Evolutionary conservation across 1,139 yeast species (phyloP).

Genomic region (Sugiyamaella novakii): DNA sequence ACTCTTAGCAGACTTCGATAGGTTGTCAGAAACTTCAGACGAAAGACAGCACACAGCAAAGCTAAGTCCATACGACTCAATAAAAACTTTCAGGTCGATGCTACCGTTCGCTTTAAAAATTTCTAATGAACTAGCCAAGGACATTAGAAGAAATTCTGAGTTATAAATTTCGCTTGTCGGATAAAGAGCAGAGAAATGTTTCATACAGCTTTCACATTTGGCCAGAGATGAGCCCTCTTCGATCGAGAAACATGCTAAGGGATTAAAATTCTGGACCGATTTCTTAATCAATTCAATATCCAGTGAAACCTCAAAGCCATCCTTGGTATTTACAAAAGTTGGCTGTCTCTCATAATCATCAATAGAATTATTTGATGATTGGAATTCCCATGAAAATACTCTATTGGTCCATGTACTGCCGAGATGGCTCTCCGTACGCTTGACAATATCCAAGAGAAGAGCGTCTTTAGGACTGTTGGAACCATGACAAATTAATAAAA

Average conservation of each 20-base stretch:
- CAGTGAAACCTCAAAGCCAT: slow-evolving; percentile 57
- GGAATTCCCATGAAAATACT: slow-evolving; percentile 68
- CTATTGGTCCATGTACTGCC: slow-evolving; percentile 59
- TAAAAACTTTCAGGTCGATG: slow-evolving; percentile 58
- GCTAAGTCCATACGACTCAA: slow-evolving; percentile 62
- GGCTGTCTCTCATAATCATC: slow-evolving; percentile 32
- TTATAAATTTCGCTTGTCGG: slow-evolving; percentile 31
- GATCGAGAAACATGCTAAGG: slow-evolving; percentile 23
- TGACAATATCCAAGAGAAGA: slow-evolving; percentile 57
- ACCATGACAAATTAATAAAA: slow-evolving; percentile 62
- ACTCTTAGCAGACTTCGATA: slow-evolving; percentile 9
- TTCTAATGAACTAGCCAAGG: slow-evolving; percentile 37
- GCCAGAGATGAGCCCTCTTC: slow-evolving; percentile 5
- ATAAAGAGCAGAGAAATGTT: slow-evolving; percentile 16
- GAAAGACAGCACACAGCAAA: slow-evolving; percentile 55
- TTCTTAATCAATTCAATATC: slow-evolving; percentile 55
- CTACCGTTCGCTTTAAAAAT: slow-evolving; percentile 33
- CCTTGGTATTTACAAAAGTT: slow-evolving; percentile 40
- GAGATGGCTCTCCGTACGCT: slow-evolving; percentile 56
- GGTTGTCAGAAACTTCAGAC: slow-evolving; percentile 13
- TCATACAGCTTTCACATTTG: slow-evolving; percentile 6
- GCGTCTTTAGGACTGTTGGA: slow-evolving; percentile 63
- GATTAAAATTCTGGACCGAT: slow-evolving; percentile 48
- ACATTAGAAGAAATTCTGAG: slow-evolving; percentile 37
- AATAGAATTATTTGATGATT: slow-evolving; percentile 36